These are phyloP conservation scores for Ceratorhiza oryzae-sativae DNA, from an alignment of 1,284 basidiomycete genomes.

Conservation along the genomic window DNA sequence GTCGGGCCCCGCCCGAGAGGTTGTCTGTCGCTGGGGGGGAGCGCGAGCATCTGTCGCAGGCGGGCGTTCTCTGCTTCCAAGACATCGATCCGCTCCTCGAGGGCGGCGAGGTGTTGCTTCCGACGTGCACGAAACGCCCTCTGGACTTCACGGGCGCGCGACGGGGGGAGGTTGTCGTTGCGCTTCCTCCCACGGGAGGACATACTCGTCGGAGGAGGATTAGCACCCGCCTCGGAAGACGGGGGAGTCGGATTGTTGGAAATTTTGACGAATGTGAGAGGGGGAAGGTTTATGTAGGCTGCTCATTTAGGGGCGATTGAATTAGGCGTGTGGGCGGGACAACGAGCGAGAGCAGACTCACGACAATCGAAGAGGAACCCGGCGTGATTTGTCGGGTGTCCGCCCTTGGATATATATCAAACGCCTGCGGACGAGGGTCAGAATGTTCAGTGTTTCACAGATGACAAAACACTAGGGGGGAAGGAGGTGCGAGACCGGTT, in stretches of 20 bases:
- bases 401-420: not conserved
- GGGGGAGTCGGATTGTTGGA: conserved; percentile 38
- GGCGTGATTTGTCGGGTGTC: conserved; percentile 1
- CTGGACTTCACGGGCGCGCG: conserved; percentile 90
- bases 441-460: conserved; percentile 24
- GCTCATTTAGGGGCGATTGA: conserved; percentile 25
- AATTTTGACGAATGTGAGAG: conserved; percentile 32
- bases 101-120: conserved; percentile 84
- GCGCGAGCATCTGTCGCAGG: conserved; percentile 74
- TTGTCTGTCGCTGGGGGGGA: conserved; percentile 75
- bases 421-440: not conserved
- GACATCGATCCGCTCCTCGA: conserved; percentile 82
- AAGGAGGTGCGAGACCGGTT: not conserved
- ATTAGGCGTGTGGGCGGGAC: conserved; percentile 3
- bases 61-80: conserved; percentile 85
- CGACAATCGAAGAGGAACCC: conserved; percentile 5
- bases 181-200: conserved; percentile 78
- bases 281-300: conserved; percentile 9
- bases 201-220: conserved; percentile 31
- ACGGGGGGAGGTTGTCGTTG: conserved; percentile 90
- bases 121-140: conserved; percentile 89
- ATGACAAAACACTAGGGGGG: conserved; percentile 3
- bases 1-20: conserved; percentile 83
- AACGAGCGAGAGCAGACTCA: not conserved
- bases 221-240: conserved; percentile 38